phyloP scores from a whole-genome alignment of 164 flowering plant species.

The Umbellularia californica region DNA sequence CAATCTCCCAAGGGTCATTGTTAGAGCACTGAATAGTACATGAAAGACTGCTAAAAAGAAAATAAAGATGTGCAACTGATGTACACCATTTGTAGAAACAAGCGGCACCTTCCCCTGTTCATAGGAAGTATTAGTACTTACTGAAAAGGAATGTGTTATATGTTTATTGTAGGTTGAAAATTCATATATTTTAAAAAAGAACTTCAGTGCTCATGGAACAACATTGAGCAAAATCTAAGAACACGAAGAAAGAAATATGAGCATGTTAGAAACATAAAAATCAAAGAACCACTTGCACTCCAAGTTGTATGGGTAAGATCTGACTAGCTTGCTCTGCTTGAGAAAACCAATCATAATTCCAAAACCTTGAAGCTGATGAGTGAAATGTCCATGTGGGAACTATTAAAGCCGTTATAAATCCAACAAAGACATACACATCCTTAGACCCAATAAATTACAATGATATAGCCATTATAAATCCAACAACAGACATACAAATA shows the following conservation, averaged over 20 bases:
- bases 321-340: not conserved
- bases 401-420: not conserved
- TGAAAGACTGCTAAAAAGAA: conserved; percentile 88
- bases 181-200: not conserved
- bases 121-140: conserved; percentile 5
- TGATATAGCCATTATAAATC: not conserved
- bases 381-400: not conserved
- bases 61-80: conserved; percentile 91
- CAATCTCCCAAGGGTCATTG: conserved; percentile 84
- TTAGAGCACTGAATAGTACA: conserved; percentile 61
- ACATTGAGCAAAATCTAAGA: not conserved
- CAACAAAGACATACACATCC: not conserved
- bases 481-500: not conserved
- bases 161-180: not conserved
- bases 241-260: not conserved
- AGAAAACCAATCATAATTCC: not conserved
- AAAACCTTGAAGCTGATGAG: not conserved
- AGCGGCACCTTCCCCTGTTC: conserved; percentile 64
- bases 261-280: not conserved
- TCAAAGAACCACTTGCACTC: not conserved
- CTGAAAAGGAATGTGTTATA: not conserved
- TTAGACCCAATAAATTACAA: too few species aligned
- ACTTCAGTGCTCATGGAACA: not conserved
- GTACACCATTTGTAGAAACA: conserved; percentile 67
- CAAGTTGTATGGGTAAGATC: not conserved